These are phyloP conservation scores for Thermothielavioides terrestris DNA, from an alignment of 495 filamentous ascomycete genomes.

Conservation along the genomic window DNA sequence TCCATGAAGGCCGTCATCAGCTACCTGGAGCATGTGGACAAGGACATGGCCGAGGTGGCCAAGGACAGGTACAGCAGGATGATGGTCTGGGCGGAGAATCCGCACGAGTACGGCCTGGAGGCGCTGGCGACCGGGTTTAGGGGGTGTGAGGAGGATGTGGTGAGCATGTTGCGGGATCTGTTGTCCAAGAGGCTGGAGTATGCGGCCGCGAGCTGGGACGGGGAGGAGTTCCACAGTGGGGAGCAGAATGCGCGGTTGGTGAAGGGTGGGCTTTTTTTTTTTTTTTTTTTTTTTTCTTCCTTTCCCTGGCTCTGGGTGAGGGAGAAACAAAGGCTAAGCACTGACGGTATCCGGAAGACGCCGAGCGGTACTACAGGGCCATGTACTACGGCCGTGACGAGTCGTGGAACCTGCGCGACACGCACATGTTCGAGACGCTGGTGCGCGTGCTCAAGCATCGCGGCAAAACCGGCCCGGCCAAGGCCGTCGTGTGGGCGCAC, in stretches of 20 bases:
- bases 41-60: constrained; percentile 37
- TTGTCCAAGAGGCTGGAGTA: constrained; percentile 42
- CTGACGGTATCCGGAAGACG: constrained; percentile 25
- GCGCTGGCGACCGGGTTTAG: constrained; percentile 34
- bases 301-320: no score
- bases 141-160: constrained; percentile 42
- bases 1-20: constrained; percentile 45
- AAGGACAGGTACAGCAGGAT: constrained; percentile 40
- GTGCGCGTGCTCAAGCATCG: constrained; percentile 38
- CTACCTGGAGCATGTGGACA: constrained; percentile 45
- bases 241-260: constrained; percentile 51
- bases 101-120: constrained; percentile 44
- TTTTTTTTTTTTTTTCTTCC: no score
- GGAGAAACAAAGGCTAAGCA: no score
- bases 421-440: constrained; percentile 52
- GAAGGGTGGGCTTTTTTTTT: constrained; percentile 19
- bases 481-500: constrained; percentile 53
- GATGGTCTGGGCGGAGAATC: constrained; percentile 45
- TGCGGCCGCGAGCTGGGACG: constrained; percentile 23
- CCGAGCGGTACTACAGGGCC: constrained; percentile 49
- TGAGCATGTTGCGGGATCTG: constrained; percentile 40
- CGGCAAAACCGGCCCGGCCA: constrained; percentile 24
- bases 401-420: constrained; percentile 51
- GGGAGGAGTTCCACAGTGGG: constrained; percentile 45
- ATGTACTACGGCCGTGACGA: constrained; percentile 51